These are phyloP conservation scores for Durio zibethinus DNA, from an alignment of 345 rosid genomes.

Conservation along the genomic window DNA sequence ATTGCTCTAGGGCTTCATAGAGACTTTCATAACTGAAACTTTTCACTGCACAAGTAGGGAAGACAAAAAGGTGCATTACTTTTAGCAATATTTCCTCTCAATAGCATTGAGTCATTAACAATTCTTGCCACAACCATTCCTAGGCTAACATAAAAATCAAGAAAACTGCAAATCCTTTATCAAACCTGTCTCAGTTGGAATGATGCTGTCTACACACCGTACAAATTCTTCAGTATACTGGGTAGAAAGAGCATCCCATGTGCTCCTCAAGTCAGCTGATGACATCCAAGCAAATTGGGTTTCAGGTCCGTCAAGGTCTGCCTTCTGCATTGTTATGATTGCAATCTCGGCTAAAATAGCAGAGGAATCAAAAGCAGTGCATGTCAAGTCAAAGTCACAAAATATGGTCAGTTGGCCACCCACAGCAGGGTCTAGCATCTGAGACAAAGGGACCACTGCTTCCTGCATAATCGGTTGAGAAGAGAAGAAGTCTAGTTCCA, in stretches of 20 bases:
- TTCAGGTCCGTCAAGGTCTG: conserved; percentile 28
- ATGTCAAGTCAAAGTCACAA: conserved; percentile 61
- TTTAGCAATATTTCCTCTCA: conserved; percentile 10
- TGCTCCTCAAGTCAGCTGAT: conserved; percentile 40
- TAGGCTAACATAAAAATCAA: not conserved
- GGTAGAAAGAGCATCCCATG: conserved; percentile 44
- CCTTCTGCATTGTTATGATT: conserved; percentile 42
- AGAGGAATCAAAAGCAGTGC: conserved; percentile 56
- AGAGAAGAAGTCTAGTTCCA: conserved; percentile 41
- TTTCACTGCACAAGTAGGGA: conserved; percentile 20
- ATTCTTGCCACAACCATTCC: conserved; percentile 9
- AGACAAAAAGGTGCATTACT: not conserved
- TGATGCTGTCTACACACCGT: conserved; percentile 41
- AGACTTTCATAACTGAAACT: conserved; percentile 36
- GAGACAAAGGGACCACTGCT: conserved; percentile 38
- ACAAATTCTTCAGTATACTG: conserved; percentile 49
- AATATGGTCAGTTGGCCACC: conserved; percentile 37
- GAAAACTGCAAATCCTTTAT: not conserved
- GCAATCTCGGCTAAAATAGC: conserved; percentile 62
- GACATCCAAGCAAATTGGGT: conserved; percentile 35
- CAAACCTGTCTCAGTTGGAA: conserved; percentile 31
- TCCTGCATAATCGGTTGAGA: conserved; percentile 40
- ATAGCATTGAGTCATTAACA: not conserved
- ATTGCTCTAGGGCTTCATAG: conserved; percentile 41
- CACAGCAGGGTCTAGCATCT: conserved; percentile 26